These are phyloP conservation scores for Dendrostoma leiphaemia DNA, from an alignment of 2,329 filamentous ascomycete genomes.

Conservation along the genomic window DNA sequence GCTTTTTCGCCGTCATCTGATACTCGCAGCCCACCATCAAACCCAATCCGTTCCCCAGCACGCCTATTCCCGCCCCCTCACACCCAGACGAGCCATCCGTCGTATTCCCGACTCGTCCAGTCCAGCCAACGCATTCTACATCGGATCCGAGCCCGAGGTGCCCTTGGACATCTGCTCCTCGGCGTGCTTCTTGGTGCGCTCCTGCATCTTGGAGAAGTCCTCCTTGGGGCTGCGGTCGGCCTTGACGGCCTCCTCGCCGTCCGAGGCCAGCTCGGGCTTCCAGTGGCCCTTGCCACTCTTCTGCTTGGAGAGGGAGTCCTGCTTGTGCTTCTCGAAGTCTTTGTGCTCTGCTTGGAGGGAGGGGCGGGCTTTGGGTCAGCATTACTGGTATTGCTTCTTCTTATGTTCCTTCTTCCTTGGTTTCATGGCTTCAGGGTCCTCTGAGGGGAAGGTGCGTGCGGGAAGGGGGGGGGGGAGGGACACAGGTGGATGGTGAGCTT, in stretches of 20 bases:
- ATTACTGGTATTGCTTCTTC: too few species aligned
- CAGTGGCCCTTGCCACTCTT: constrained; percentile 70
- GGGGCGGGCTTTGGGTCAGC: too few species aligned
- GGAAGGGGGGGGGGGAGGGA: background rate
- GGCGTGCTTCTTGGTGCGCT: constrained; percentile 55
- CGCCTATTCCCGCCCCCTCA: too few species aligned
- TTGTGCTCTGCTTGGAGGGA: constrained; percentile 25
- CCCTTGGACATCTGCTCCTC: constrained; percentile 47
- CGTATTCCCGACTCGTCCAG: too few species aligned
- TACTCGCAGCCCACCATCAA: background rate
- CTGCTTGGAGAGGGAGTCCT: constrained; percentile 63
- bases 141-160: constrained; percentile 44
- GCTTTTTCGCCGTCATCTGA: background rate
- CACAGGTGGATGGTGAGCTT: too few species aligned
- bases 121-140: too few species aligned
- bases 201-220: constrained; percentile 50
- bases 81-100: background rate
- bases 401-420: too few species aligned
- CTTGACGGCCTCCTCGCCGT: constrained; percentile 76
- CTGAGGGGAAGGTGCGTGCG: background rate
- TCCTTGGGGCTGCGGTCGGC: constrained; percentile 55
- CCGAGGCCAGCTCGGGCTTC: constrained; percentile 74
- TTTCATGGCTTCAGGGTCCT: too few species aligned
- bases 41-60: background rate
- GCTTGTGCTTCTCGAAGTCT: constrained; percentile 57